Base-by-base conservation (phyloP, 768 basidiomycete genomes). In the Lactifluus echinatus region DNA sequence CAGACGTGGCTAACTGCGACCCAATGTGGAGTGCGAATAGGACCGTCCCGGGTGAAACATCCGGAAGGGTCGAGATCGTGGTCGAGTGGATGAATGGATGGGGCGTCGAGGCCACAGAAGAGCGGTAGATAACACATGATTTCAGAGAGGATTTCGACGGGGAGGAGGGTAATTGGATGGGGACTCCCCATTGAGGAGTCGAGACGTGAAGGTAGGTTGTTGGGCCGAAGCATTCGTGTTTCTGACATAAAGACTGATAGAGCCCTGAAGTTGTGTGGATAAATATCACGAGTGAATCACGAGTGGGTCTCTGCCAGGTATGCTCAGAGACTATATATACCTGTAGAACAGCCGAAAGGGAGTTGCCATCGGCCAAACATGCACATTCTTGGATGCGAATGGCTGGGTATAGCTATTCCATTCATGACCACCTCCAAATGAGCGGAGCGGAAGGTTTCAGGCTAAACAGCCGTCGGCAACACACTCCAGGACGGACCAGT, bases 11-110 rank as follows among this genome's bases (percentile, higher is more conserved):
- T 59, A 8, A 61, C 60, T 0, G 60, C 60, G 12, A 61, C 52
- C 60, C 60, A 61, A 45, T 59, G 58, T 24, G 58, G 58, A 19
- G 58, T 59, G 36, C 58, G 58, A 34, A 59, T 54, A 48, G 58
- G 58, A 7, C 53, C 42, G 8, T 55, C 17, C 34, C 2, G 40
- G 3, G 58, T 59, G 53, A 37, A 59, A n/a, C 21, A 15, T 11
- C 36, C 19, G 12, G 53, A 55, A 31, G 58, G 58, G 48, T 59
- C 58, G 34, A 55, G 53, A 36, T 55, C 42, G 21, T 28, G 26
- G 36, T 39, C 23, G n/a, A 59, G 58, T 17, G 42, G 53, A 19
- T 17, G 52, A 31, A 59, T 59, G 40, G 48, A 50, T 1, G 58
- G 58, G 23, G 58, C 52, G 23, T 55, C 43, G 23, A 23, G 33